phyloP scores from a whole-genome alignment of 345 rosid species.

The Sonneratia alba region DNA sequence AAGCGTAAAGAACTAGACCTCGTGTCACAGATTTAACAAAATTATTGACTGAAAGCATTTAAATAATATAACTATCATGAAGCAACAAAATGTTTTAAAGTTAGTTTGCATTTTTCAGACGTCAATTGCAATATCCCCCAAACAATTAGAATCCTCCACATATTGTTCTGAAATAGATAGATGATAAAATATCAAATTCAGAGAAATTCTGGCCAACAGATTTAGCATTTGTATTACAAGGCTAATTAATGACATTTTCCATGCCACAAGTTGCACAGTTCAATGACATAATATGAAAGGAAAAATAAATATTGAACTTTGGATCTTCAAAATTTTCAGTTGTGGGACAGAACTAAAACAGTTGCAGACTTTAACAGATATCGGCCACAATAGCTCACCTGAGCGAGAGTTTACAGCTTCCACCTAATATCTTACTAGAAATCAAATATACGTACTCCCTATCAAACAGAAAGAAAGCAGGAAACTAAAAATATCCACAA shows the following conservation, averaged over 20 bases:
- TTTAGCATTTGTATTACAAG: not conserved
- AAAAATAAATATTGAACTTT: not conserved
- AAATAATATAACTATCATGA: not conserved
- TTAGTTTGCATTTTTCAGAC: not conserved
- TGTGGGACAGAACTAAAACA: not conserved
- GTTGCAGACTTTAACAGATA: not conserved
- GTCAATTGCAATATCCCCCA: not conserved
- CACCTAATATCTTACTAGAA: not conserved
- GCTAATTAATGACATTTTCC: not conserved
- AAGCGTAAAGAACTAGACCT: not conserved
- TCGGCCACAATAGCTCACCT: no score
- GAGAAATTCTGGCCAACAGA: not conserved
- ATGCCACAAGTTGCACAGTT: not conserved
- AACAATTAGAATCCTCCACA: not conserved
- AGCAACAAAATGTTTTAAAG: no score
- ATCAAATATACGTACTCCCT: not conserved
- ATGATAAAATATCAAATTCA: not conserved
- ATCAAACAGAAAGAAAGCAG: not conserved
- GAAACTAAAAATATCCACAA: not conserved
- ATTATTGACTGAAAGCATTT: not conserved
- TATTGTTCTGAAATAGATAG: not conserved
- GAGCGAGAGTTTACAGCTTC: not conserved
- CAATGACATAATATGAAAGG: not conserved
- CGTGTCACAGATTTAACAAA: not conserved
- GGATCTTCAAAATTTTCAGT: not conserved